phyloP scores from a whole-genome alignment of 768 basidiomycete genomes.

The Lactifluus piperatus region DNA sequence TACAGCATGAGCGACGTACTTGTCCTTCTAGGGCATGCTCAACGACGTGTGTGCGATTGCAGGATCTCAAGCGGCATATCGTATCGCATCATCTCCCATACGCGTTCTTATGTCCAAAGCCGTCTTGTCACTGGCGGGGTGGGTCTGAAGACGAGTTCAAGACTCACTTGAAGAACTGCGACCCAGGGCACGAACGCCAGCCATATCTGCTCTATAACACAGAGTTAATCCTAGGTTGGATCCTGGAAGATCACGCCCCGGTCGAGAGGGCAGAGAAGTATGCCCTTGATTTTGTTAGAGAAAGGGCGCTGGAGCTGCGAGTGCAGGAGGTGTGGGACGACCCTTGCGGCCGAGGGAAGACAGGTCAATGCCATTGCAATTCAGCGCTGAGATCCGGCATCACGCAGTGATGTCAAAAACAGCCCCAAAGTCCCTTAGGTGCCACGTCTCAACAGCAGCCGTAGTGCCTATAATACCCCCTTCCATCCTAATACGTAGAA shows the following conservation, averaged over 20 bases:
- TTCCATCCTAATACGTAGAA: no score
- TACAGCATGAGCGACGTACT: not conserved
- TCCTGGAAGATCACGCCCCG: not conserved
- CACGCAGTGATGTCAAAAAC: no score
- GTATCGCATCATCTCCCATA: not conserved
- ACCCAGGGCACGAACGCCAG: not conserved
- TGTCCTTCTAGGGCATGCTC: not conserved
- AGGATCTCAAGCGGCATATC: not conserved
- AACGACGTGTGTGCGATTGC: not conserved
- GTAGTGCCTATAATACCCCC: no score
- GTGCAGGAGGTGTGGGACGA: no score
- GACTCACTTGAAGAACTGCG: not conserved
- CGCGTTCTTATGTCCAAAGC: not conserved
- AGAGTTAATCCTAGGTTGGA: not conserved
- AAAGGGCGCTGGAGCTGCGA: no score
- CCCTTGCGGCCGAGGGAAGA: no score
- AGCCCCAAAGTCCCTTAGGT: no score
- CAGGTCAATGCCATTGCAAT: no score
- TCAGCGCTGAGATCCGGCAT: no score
- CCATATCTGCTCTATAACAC: not conserved
- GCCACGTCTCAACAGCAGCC: no score
- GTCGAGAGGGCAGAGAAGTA: no score
- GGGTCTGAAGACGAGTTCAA: not conserved
- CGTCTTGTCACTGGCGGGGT: not conserved
- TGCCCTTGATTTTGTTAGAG: not conserved